phyloP scores from a whole-genome alignment of 2,329 filamentous ascomycete genomes.

The Trichoderma pleuroti region DNA sequence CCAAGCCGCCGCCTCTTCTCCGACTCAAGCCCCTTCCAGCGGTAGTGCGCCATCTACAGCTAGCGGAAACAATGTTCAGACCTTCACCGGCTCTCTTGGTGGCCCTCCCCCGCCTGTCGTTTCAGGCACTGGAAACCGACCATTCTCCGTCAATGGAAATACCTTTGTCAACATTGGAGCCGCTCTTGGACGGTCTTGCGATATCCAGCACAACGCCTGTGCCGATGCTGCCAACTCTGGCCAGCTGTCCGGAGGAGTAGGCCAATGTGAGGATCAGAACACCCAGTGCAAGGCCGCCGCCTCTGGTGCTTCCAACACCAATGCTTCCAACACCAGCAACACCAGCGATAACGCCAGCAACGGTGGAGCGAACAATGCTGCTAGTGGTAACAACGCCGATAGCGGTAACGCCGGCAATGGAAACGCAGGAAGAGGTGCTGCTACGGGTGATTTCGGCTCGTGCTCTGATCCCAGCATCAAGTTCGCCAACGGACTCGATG shows the following conservation, averaged over 20 bases:
- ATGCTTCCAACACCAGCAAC: neutral
- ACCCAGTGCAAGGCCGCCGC: neutral
- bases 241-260: conserved; percentile 37
- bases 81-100: neutral
- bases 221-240: conserved; percentile 56
- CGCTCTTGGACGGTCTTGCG: conserved; percentile 59
- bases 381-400: neutral
- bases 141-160: conserved; percentile 54
- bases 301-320: neutral
- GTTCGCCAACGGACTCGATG: conserved; percentile 3
- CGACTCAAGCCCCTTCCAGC: neutral
- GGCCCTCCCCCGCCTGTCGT: neutral
- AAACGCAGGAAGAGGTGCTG: neutral
- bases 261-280: neutral
- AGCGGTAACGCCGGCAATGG: neutral
- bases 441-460: neutral
- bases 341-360: neutral
- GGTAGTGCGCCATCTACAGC: neutral
- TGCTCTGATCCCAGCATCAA: neutral
- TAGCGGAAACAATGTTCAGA: neutral
- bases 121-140: conserved; percentile 35
- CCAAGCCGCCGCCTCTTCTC: neutral
- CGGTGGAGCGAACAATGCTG: neutral
- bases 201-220: conserved; percentile 61
- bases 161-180: conserved; percentile 54